Conservation (phyloP, 345 rosid species). For the Populus deltoides region DNA sequence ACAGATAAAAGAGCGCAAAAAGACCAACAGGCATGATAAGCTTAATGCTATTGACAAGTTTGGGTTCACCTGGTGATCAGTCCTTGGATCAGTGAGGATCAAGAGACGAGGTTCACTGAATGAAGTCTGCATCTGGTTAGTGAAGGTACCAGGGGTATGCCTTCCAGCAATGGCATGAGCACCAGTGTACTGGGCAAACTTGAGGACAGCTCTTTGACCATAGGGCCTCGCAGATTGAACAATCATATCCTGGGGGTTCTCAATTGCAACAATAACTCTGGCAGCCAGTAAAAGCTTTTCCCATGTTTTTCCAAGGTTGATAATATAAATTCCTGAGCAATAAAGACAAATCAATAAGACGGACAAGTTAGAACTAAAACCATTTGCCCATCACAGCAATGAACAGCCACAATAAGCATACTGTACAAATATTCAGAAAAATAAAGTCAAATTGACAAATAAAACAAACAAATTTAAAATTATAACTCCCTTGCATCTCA, state of each 20-base stretch:
- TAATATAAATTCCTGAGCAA: slow-evolving; percentile 68
- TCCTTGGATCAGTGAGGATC: slow-evolving; percentile 94
- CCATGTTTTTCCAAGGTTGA: slow-evolving; percentile 93
- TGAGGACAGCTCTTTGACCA: slow-evolving; percentile 93
- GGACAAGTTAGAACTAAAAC: neutral
- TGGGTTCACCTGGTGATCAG: slow-evolving; percentile 79
- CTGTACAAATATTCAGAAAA: neutral
- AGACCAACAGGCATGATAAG: neutral
- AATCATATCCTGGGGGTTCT: slow-evolving; percentile 86
- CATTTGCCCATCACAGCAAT: neutral
- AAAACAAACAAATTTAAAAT: neutral
- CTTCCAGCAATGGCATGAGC: slow-evolving; percentile 98
- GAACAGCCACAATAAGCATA: neutral
- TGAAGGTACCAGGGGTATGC: slow-evolving; percentile 98
- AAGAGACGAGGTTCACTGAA: slow-evolving; percentile 85
- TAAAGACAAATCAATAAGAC: neutral
- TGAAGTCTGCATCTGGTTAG: slow-evolving; percentile 87
- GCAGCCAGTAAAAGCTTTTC: slow-evolving; percentile 89
- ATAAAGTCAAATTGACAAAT: neutral
- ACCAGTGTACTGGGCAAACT: slow-evolving; percentile 93
- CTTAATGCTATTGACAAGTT: neutral
- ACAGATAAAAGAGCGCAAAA: neutral
- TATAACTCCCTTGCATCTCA: neutral
- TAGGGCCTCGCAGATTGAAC: slow-evolving; percentile 97
- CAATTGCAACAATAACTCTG: slow-evolving; percentile 76